Base-by-base conservation (phyloP, 1,284 basidiomycete species). In the Exobasidium cylindrosporum region DNA sequence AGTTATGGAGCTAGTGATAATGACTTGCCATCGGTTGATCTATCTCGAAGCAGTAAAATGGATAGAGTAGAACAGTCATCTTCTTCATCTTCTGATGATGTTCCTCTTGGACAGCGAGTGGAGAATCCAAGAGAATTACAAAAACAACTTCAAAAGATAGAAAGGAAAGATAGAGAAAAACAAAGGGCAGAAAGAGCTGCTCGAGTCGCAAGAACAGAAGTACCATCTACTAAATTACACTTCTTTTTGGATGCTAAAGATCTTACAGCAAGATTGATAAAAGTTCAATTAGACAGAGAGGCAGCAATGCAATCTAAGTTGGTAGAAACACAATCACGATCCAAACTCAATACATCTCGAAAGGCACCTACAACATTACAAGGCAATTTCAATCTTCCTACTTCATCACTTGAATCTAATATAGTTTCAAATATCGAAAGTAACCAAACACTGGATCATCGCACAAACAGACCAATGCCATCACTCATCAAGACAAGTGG, bases 1-100 rank as follows among this genome's bases (percentile, higher is more conserved):
- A 58, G 66, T 55, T 70, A 74, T 45, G 70, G 66, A 13, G 32
- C 10, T 47, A 55, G n/a, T 47, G 60, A 30, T n/a, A 24, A 28
- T 50, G 47, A 50, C 17, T 7, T 24, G 26, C 14, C 21, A 4
- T 24, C 13, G 13, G 26, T 50, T 28, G 47, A 28, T 23, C 26
- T 24, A 7, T 4, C 21, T 24, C 26, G n/a, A 14, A 26, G 14
- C 14, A 28, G 13, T 13, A 28, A 28, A 4, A n/a, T n/a, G n/a
- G n/a, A n/a, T n/a, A 24, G 21, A 50, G n/a, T 28, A 3, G 47
- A 13, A 4, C 17, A 50, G 21, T 50, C 26, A 21, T 14, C 47
- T 21, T 24, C n/a, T 24, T 13, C 65, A 47, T 45, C 40, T 2
- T 46, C 59, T 1, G 63, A 65, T 14, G 63, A 62, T 46, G 35